Evolutionary conservation across 1,284 basidiomycete genomes (phyloP), one percentile per base, ranked within the genome.

Genomic region (Entoloma clypeatum): DNA sequence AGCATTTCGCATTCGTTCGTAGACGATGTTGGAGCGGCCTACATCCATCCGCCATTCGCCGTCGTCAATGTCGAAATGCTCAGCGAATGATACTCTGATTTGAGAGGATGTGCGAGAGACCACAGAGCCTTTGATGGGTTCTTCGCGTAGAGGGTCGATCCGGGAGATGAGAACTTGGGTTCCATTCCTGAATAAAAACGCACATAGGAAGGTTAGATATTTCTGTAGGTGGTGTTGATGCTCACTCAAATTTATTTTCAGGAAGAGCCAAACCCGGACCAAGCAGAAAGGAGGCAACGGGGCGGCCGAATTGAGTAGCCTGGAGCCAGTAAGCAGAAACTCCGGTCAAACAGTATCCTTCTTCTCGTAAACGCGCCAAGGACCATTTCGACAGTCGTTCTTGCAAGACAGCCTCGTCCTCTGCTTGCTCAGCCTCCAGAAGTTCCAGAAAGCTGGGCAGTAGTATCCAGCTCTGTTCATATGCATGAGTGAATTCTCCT

Each of bases 1-100:
- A 4, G 92, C 90, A 1, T 70, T 62, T 13, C 77, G 71, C 75
- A 90, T 90, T 31, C 85, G 75, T 29, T 81, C 69, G 47, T 77
- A 81, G 7, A 81, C 71, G 39, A 86, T 72, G 51, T 82, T 81
- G 26, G 78, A 81, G 23, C 68, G 68, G 2, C 81, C 86, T 2
- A 90, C 60, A 55, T 94, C 90, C 28, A 94, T 58, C 57, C 87
- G 69, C 87, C 87, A 90, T 19, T 55, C 41, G 1, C 69, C 69
- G 4, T 70, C 65, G 22, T 62, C 61, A 38, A 76, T 54, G 10
- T 75, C 72, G 33, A 78, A 72, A n/a, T 61, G 56, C 17, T 76
- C 64, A 1, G 70, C 62, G 44, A 89, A 87, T 3, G 70, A 64
- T 6, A 91, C 58, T 10, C 70, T 71, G 31, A 91, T 60, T 34